phyloP scores from a whole-genome alignment of 257 asterid species.

The Primulina tabacum region DNA sequence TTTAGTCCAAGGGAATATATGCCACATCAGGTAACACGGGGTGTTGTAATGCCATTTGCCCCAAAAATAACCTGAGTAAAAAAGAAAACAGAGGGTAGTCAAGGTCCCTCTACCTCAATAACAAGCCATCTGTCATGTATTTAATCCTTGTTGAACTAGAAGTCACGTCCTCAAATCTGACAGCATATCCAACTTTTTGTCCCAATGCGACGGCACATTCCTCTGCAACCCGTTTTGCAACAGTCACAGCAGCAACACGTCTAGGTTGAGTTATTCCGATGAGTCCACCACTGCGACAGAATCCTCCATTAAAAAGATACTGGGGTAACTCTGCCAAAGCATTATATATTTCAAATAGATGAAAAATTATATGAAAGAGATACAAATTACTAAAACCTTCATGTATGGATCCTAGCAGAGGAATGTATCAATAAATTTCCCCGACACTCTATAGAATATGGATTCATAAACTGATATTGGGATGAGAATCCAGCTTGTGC shows the following conservation, averaged over 20 bases:
- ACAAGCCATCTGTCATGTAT: slow-evolving; percentile 94
- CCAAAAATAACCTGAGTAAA: too few species aligned
- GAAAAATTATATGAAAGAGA: slow-evolving; percentile 11
- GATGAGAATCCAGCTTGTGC: slow-evolving; percentile 9
- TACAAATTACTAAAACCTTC: slow-evolving; percentile 9
- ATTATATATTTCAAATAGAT: slow-evolving; percentile 20
- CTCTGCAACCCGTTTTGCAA: slow-evolving; percentile 94
- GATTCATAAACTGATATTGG: background rate
- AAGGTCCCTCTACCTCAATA: slow-evolving; percentile 55
- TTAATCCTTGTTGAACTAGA: slow-evolving; percentile 76
- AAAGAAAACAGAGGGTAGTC: too few species aligned
- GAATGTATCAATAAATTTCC: background rate
- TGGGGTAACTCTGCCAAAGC: slow-evolving; percentile 79
- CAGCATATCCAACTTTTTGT: slow-evolving; percentile 87
- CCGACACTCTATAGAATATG: background rate
- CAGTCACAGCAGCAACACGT: slow-evolving; percentile 96
- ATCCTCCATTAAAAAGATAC: slow-evolving; percentile 75
- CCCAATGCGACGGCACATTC: slow-evolving; percentile 78
- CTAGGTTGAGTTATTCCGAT: slow-evolving; percentile 97
- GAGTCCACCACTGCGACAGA: slow-evolving; percentile 71
- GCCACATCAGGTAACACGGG: too few species aligned
- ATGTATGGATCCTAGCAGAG: slow-evolving; percentile 6
- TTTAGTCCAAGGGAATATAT: too few species aligned
- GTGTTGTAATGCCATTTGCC: too few species aligned
- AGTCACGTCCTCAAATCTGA: slow-evolving; percentile 89